Evolutionary conservation across 1,284 basidiomycete genomes (phyloP), one percentile per base, ranked within the genome.

Genomic region (Malassezia sympodialis): DNA sequence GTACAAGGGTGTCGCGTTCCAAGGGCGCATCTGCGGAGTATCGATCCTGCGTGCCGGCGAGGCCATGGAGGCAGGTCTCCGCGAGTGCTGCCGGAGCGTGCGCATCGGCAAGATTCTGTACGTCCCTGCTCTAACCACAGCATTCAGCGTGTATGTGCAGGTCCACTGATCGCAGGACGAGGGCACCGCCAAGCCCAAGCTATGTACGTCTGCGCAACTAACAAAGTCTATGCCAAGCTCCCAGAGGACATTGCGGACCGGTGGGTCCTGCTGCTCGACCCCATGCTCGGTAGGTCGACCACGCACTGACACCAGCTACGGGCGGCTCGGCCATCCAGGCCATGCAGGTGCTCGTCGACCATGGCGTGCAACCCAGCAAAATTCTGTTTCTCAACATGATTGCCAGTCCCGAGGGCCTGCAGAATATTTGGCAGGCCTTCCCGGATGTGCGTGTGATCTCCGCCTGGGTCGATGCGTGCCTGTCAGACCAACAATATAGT

Each of bases 361-460:
- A 90, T 69, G 88, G 67, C 15, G 93, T 98, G 27, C 56, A 65
- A 45, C 51, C 82, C 82, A 12, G 85, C 85, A 75, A 84, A 53
- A 96, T 99, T 67, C 86, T 98, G 65, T 99, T 99, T 78, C 82
- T 99, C 64, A 96, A 98, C 76, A 78, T 99, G 73, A 90, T 93
- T 63, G 84, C 93, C 15, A 84, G 88, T 4, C 93, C 93, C 1
- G 88, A 96, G 77, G 93, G 93, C 5, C 79, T 98, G 60, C 81
- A 81, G 58, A 85, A 82, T 30, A 90, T 96, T 75, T 86, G 85
- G 72, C 76, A 78, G 19, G 83, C 80, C 65, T 96, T 85, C 76
- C 90, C 91, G 2, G 79, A 81, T 47, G 78, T 91, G 41, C 85
- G 85, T 70, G 84, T 96, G 66, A 87, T 90, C 73, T 76, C 85